Percentiles rank a stretch among this genome's conserved stretches.
Evolutionary conservation across 2,329 filamentous ascomycete genomes (phyloP).

Genomic region (Penicillium nordicum): DNA sequence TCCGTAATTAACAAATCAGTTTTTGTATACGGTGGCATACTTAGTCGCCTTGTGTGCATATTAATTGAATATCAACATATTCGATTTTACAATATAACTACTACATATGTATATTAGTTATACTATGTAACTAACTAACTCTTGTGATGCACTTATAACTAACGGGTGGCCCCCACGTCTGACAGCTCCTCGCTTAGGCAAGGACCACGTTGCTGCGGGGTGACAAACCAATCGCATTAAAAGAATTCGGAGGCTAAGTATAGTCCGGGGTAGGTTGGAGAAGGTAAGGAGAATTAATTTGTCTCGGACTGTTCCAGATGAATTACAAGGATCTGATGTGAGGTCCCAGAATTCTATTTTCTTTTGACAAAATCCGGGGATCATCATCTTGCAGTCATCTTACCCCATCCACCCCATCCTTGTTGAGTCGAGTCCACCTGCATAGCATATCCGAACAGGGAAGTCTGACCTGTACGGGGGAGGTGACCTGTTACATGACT

Average conservation of each 20-base stretch:
- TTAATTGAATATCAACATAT: not conserved
- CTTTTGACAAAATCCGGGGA: not conserved
- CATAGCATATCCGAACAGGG: not conserved
- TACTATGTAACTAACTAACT: not conserved
- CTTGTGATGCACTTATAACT: not conserved
- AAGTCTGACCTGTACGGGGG: not conserved
- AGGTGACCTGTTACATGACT: not conserved
- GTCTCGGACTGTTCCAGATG: not conserved
- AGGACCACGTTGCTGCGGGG: slow-evolving; percentile 29
- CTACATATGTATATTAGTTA: too few species aligned
- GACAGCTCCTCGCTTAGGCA: slow-evolving; percentile 45
- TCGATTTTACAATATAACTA: not conserved
- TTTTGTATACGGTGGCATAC: too few species aligned
- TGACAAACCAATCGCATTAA: not conserved
- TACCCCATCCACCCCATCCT: not conserved
- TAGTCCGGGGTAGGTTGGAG: not conserved
- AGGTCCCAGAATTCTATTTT: not conserved
- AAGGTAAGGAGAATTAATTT: not conserved
- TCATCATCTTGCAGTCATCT: not conserved
- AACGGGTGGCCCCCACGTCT: not conserved
- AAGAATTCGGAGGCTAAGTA: not conserved
- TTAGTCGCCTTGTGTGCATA: too few species aligned
- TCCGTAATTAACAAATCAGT: too few species aligned
- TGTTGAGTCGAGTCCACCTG: not conserved
- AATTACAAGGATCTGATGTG: not conserved